Conservation (phyloP, 352 stramenopile genomes). For the Phytopythium litorale region DNA sequence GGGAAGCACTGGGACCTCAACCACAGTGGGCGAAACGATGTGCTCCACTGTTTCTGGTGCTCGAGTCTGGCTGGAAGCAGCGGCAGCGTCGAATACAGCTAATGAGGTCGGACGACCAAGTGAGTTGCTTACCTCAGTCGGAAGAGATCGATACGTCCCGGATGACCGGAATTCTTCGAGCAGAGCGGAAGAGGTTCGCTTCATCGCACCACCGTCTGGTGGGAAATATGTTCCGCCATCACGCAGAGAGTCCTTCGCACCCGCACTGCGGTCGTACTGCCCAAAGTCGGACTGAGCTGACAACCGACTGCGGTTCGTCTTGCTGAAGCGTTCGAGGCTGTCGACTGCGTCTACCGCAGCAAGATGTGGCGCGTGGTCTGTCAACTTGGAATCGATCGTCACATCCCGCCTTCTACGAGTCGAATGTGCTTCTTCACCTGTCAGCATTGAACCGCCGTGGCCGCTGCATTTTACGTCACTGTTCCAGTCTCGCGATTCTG, state of each 20-base stretch:
- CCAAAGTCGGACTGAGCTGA: conserved; percentile 17
- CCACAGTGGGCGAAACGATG: not conserved
- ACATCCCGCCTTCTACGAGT: not conserved
- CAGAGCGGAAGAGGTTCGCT: not conserved
- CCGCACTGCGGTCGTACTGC: not conserved
- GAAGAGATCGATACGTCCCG: not conserved
- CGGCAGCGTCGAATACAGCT: not conserved
- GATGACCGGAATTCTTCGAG: conserved; percentile 2
- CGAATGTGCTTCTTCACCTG: not conserved
- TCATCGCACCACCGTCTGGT: not conserved
- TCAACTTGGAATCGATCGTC: not conserved
- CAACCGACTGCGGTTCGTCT: conserved; percentile 59
- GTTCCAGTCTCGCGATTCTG: not conserved
- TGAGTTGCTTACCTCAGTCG: not conserved
- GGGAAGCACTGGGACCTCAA: conserved; percentile 61
- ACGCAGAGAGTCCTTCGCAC: not conserved
- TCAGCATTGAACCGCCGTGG: not conserved
- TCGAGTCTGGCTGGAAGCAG: not conserved
- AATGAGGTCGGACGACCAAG: not conserved
- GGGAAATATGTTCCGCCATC: not conserved
- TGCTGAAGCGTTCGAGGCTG: conserved; percentile 78
- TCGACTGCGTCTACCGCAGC: conserved; percentile 38
- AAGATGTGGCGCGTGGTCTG: not conserved
- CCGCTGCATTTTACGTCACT: not conserved
- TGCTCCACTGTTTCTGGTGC: not conserved